phyloP scores from a whole-genome alignment of 2,329 filamentous ascomycete species.

The Cordyceps cateniannulata region DNA sequence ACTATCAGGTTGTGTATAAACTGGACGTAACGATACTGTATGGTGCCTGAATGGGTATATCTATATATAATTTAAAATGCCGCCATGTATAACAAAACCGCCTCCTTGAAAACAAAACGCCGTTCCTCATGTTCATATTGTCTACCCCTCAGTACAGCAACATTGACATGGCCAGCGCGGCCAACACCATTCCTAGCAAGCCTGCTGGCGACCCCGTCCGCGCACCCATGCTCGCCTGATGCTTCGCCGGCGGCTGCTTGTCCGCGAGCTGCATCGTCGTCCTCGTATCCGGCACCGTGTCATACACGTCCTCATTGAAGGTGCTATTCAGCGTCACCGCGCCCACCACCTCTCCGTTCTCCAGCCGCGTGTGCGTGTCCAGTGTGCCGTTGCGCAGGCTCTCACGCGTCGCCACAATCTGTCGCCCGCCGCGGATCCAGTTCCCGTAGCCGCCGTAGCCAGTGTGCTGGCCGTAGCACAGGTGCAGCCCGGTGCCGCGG shows the following conservation, averaged over 20 bases:
- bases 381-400: conserved; percentile 37
- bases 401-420: conserved; percentile 14
- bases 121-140: no score
- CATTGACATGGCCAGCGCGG: background rate
- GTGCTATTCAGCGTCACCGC: conserved; percentile 47
- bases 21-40: no score
- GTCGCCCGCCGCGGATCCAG: conserved; percentile 49
- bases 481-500: conserved; percentile 23
- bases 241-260: background rate
- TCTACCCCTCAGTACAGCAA: background rate
- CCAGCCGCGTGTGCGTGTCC: conserved; percentile 52
- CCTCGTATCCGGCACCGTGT: conserved; percentile 25
- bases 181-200: background rate
- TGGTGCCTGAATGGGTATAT: no score
- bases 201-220: background rate
- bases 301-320: conserved; percentile 46
- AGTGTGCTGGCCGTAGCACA: conserved; percentile 53
- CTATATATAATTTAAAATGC: no score
- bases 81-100: no score
- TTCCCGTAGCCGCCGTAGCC: conserved; percentile 60
- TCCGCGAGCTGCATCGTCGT: conserved; percentile 4
- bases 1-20: no score
- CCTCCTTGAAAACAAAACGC: no score
- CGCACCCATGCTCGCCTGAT: background rate
- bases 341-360: conserved; percentile 42